phyloP scores from a whole-genome alignment of 2,329 filamentous ascomycete species.

The Xylariomycetidae sp. region DNA sequence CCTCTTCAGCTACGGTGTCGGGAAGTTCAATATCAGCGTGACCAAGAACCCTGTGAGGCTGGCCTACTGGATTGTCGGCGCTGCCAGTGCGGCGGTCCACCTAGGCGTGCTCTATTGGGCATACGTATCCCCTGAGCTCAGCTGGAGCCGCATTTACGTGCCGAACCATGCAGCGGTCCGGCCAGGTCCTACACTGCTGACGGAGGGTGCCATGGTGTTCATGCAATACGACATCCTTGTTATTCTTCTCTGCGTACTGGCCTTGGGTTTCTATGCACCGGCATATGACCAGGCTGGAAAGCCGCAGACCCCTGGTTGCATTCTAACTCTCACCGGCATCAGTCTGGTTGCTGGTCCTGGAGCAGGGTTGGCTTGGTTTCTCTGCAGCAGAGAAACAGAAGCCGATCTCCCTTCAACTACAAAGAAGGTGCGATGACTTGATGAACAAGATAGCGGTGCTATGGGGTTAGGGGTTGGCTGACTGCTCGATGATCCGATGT shows the following conservation, averaged over 20 bases:
- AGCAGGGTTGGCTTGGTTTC: no score
- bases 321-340: no score
- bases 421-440: no score
- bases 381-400: no score
- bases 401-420: no score
- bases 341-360: no score
- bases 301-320: no score
- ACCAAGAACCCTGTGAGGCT: not conserved
- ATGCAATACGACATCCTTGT: not conserved
- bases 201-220: not conserved
- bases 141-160: not conserved
- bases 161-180: not conserved
- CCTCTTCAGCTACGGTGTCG: not conserved
- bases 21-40: not conserved
- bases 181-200: not conserved
- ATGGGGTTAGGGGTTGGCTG: no score
- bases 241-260: not conserved
- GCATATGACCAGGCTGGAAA: no score
- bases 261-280: no score
- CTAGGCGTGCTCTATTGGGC: not conserved
- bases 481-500: no score
- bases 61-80: not conserved
- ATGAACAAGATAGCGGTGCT: no score
- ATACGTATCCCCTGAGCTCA: not conserved
- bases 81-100: not conserved